Conservation (phyloP, 495 filamentous ascomycete genomes). For the Immersiella caudata region DNA sequence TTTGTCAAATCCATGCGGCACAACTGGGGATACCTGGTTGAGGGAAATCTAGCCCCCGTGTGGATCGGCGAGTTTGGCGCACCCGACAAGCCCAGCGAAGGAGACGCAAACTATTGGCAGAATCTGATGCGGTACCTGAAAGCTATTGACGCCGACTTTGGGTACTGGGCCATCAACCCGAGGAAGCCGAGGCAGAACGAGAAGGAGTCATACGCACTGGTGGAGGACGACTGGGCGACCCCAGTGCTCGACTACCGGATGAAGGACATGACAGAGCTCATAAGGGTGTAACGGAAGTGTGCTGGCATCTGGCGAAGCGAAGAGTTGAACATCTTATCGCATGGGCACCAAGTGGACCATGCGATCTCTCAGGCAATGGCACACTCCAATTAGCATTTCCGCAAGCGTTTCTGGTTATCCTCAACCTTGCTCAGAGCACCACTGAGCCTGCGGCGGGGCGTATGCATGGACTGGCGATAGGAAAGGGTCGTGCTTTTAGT, state of each 20-base stretch:
- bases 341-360: neutral
- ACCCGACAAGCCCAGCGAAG: slow-evolving; percentile 48
- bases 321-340: neutral
- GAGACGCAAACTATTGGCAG: slow-evolving; percentile 61
- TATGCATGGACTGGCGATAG: slow-evolving; percentile 5
- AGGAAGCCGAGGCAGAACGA: slow-evolving; percentile 57
- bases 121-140: slow-evolving; percentile 59
- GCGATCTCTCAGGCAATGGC: neutral
- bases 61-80: slow-evolving; percentile 66
- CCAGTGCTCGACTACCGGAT: slow-evolving; percentile 59
- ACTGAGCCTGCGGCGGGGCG: neutral
- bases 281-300: slow-evolving; percentile 25
- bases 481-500: slow-evolving; percentile 8
- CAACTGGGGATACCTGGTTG: slow-evolving; percentile 64
- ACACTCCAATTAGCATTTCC: neutral
- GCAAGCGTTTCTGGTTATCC: neutral
- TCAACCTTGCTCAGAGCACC: neutral
- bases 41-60: slow-evolving; percentile 59
- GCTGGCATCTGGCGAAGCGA: neutral
- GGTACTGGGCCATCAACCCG: slow-evolving; percentile 67
- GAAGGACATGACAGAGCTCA: slow-evolving; percentile 57
- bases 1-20: slow-evolving; percentile 60
- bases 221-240: slow-evolving; percentile 61
- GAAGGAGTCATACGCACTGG: slow-evolving; percentile 57
- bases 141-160: slow-evolving; percentile 59